Percentiles rank a stretch among this genome's conserved stretches.
These are phyloP conservation scores for Phytophthora kernoviae DNA, from an alignment of 352 stramenopile species.

Conservation along the genomic window DNA sequence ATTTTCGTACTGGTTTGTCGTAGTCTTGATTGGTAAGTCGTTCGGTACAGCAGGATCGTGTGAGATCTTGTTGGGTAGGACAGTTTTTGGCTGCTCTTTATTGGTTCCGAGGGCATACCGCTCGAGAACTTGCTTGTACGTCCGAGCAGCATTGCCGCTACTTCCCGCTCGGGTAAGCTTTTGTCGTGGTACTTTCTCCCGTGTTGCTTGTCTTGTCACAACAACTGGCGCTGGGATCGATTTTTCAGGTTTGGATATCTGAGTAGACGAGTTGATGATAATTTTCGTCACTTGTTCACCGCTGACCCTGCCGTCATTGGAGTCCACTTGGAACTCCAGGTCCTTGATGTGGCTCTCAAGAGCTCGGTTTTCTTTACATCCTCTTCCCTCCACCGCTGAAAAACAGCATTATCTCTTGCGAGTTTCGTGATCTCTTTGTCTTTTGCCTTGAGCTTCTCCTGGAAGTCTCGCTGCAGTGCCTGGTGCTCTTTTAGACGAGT, in stretches of 20 bases:
- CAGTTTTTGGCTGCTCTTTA: conserved; percentile 9
- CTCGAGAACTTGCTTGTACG: conserved; percentile 49
- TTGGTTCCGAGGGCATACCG: conserved; percentile 37
- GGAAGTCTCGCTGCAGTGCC: conserved; percentile 47
- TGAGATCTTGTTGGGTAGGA: conserved; percentile 5
- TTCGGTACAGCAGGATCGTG: not conserved
- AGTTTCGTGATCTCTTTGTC: conserved; percentile 66
- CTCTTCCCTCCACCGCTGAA: conserved; percentile 65
- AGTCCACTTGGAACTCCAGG: conserved; percentile 29
- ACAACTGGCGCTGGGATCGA: conserved; percentile 1
- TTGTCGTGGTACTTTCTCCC: conserved; percentile 27
- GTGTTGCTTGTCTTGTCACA: not conserved
- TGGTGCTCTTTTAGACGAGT: conserved; percentile 66
- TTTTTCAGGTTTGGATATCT: conserved; percentile 10
- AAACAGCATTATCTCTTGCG: conserved; percentile 62
- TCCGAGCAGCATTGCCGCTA: conserved; percentile 7
- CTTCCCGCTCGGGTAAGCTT: conserved; percentile 17
- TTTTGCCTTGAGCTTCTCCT: conserved; percentile 60
- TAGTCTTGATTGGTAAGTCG: conserved; percentile 1
- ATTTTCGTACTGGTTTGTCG: conserved; percentile 13
- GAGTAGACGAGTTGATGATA: not conserved
- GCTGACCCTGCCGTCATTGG: not conserved
- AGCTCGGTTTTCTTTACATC: conserved; percentile 57
- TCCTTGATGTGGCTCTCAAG: conserved; percentile 54
- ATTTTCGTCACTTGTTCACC: not conserved